Conservation (phyloP, 305 asterid genomes). For the Withania somnifera region DNA sequence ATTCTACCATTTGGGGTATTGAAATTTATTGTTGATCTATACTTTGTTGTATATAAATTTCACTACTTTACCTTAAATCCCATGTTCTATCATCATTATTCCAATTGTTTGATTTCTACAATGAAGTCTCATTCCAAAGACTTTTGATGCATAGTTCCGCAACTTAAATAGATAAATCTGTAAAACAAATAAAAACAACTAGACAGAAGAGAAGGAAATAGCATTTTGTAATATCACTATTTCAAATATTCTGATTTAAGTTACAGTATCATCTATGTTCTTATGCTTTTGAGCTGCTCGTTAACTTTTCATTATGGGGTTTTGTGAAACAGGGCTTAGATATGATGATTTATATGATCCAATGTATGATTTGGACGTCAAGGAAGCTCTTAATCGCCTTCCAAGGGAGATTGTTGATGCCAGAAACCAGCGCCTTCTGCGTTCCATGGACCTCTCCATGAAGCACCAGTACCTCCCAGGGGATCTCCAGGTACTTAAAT, state of each 20-base stretch:
- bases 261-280: not conserved
- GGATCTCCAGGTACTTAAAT: constrained; percentile 46
- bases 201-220: not conserved
- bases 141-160: not conserved
- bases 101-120: not conserved
- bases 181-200: not conserved
- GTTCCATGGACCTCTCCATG: constrained; percentile 84
- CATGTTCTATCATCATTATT: not conserved
- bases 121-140: not conserved
- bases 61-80: not conserved
- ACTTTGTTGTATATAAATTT: not conserved
- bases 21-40: not conserved
- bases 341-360: constrained; percentile 71
- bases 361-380: constrained; percentile 56
- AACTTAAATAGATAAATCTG: not conserved
- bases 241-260: not conserved
- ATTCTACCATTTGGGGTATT: not conserved
- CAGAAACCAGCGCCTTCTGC: constrained; percentile 70
- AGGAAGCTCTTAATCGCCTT: constrained; percentile 78
- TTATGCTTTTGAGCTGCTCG: not conserved
- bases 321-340: constrained; percentile 39
- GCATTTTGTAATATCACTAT: not conserved
- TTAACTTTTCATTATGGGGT: not conserved
- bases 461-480: constrained; percentile 66
- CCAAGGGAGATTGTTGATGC: constrained; percentile 75